phyloP scores from a whole-genome alignment of 1,139 yeast species.

The Taphrina deformans region DNA sequence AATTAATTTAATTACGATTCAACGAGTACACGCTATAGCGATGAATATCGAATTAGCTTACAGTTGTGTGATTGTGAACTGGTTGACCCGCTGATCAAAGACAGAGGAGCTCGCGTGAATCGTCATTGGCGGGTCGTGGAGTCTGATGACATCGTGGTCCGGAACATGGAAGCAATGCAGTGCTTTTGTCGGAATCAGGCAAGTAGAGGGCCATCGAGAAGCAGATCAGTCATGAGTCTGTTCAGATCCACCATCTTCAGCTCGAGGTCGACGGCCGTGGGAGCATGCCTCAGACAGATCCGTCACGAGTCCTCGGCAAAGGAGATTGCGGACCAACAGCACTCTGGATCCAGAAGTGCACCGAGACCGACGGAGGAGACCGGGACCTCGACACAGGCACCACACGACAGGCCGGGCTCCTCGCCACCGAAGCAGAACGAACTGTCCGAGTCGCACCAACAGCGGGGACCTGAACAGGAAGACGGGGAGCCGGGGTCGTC shows the following conservation, averaged over 20 bases:
- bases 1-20: no score
- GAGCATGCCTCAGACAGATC: background rate
- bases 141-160: background rate
- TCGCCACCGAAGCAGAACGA: background rate
- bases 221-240: background rate
- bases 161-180: no score
- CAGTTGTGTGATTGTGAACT: no score
- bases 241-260: background rate
- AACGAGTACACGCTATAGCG: no score
- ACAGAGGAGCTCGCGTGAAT: background rate
- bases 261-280: background rate
- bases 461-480: conserved; percentile 20
- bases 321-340: conserved; percentile 22
- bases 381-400: conserved; percentile 30
- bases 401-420: conserved; percentile 1
- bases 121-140: background rate
- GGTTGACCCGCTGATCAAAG: no score
- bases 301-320: conserved; percentile 17
- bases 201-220: no score
- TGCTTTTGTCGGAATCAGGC: no score
- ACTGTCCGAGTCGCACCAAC: conserved; percentile 3
- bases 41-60: no score
- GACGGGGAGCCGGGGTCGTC: conserved; percentile 13
- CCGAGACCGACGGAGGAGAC: conserved; percentile 31
- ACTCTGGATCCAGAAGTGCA: conserved; percentile 28